Evolutionary conservation across 2,329 filamentous ascomycete species (phyloP).

Genomic region (Chrysoporthe austroafricana): DNA sequence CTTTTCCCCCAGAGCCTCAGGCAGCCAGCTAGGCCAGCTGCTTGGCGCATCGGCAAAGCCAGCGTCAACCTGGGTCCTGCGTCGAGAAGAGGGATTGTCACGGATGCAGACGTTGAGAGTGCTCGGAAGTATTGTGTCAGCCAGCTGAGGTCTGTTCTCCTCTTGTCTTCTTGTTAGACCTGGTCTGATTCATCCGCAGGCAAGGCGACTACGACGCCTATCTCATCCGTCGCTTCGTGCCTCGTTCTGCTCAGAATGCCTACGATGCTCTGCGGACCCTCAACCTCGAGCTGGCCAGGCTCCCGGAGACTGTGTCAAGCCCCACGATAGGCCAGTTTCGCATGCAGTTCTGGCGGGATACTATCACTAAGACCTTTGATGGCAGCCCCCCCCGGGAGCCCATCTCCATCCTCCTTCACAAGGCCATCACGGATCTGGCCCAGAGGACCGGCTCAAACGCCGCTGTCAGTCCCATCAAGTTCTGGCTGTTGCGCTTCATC

Average conservation of each 20-base stretch:
- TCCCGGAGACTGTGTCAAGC: slow-evolving; percentile 88
- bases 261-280: slow-evolving; percentile 91
- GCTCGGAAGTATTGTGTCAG: slow-evolving; percentile 58
- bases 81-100: slow-evolving; percentile 46
- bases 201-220: slow-evolving; percentile 89
- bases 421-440: slow-evolving; percentile 68
- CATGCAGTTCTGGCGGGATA: slow-evolving; percentile 93
- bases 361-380: slow-evolving; percentile 76
- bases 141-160: slow-evolving; percentile 51
- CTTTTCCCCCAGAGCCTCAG: slow-evolving; percentile 42
- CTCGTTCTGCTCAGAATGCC: slow-evolving; percentile 72
- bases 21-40: slow-evolving; percentile 40
- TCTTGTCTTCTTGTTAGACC: neutral
- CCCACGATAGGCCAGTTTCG: slow-evolving; percentile 86
- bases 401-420: slow-evolving; percentile 80
- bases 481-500: slow-evolving; percentile 78
- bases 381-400: slow-evolving; percentile 86
- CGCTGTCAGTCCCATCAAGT: slow-evolving; percentile 61
- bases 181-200: slow-evolving; percentile 48
- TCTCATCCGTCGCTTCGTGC: slow-evolving; percentile 83
- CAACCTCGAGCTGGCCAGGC: slow-evolving; percentile 88
- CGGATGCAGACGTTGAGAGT: slow-evolving; percentile 55
- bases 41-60: slow-evolving; percentile 6
- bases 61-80: neutral
- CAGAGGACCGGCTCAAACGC: slow-evolving; percentile 43